A percentile compares a stretch with the other conserved stretches of the same genome.
Evolutionary conservation across 2,329 filamentous ascomycete genomes (phyloP).

Genomic region (Talaromyces atroroseus): DNA sequence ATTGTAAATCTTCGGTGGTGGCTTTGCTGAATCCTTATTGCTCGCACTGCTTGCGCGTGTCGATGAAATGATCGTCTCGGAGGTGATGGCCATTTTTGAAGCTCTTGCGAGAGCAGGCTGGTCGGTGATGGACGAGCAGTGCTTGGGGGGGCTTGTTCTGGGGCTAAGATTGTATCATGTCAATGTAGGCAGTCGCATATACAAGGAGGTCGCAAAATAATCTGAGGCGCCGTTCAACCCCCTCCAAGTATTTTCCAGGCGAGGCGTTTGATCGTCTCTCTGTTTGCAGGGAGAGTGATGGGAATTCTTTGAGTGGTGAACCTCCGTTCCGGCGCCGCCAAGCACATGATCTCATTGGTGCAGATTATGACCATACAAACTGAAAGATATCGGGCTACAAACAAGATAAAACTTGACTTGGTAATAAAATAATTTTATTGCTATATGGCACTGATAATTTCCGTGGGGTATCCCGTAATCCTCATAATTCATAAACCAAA

Average conservation of each 20-base stretch:
- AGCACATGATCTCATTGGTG: slow-evolving; percentile 8
- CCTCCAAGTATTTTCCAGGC: not conserved
- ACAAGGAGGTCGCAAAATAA: not conserved
- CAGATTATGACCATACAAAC: not conserved
- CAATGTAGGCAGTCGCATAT: not conserved
- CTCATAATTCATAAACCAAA: slow-evolving; percentile 12
- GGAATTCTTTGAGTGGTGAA: slow-evolving; percentile 8
- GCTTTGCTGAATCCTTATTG: slow-evolving; percentile 42
- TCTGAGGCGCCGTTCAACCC: not conserved
- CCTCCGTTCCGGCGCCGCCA: slow-evolving; percentile 10
- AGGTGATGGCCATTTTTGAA: slow-evolving; percentile 41
- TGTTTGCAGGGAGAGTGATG: not conserved
- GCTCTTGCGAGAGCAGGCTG: not conserved
- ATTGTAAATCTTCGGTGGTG: slow-evolving; percentile 49
- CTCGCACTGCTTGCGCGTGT: slow-evolving; percentile 34
- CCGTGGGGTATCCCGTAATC: slow-evolving; percentile 9
- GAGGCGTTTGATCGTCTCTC: not conserved
- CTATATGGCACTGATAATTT: not conserved
- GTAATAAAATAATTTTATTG: not conserved
- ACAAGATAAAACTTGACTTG: not conserved
- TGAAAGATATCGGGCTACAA: not conserved
- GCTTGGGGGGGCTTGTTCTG: not conserved
- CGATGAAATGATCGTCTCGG: slow-evolving; percentile 31
- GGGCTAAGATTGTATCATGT: not conserved
- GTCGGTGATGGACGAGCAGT: not conserved